Percentiles rank a stretch among this genome's conserved stretches.
Conservation (phyloP, 225 moss, liverwort and hornwort species). For the Pleurozium schreberi region DNA sequence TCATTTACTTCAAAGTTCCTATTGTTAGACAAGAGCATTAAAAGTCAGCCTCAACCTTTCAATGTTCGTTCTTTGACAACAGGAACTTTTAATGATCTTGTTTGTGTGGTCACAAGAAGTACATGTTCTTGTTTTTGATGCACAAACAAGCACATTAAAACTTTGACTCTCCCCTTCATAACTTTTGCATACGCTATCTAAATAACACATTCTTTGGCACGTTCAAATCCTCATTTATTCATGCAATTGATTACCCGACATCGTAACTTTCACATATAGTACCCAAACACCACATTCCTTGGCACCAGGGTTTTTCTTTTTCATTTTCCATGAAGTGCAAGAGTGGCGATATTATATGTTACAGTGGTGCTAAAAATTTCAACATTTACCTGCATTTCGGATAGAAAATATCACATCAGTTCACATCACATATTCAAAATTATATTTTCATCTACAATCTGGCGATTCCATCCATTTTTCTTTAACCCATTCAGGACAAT, state of each 20-base stretch:
- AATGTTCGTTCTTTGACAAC: background rate
- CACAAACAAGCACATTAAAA: background rate
- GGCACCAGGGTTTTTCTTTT: no score
- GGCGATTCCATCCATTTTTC: no score
- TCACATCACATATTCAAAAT: no score
- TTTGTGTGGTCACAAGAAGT: background rate
- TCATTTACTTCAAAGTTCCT: background rate
- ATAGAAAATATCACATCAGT: no score
- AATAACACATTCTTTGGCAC: background rate
- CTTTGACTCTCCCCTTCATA: background rate
- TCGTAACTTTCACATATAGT: background rate
- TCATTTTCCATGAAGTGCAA: no score
- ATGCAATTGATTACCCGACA: background rate
- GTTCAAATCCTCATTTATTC: background rate
- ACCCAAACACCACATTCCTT: background rate
- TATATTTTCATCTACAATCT: no score
- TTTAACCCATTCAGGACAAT: no score
- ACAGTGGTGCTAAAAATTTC: no score
- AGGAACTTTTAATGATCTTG: background rate
- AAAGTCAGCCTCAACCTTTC: background rate
- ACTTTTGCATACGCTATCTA: no score
- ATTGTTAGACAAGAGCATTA: background rate
- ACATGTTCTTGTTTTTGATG: background rate
- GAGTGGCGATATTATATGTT: no score
- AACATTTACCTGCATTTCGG: no score